Base-by-base conservation (phyloP, 306 rosid species). In the Elaeagnus macrophylla region DNA sequence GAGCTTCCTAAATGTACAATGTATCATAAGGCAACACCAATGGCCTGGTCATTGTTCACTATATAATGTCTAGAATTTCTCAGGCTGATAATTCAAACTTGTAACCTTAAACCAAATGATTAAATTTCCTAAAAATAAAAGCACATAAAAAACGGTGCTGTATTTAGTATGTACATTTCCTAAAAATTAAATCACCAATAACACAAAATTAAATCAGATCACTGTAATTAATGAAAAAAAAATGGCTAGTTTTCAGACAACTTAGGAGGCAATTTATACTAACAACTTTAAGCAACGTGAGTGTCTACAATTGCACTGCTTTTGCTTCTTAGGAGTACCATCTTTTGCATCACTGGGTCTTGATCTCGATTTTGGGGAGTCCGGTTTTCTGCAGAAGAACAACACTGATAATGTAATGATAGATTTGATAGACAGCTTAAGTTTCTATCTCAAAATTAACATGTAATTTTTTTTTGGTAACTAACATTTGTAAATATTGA, bases 261-360 rank as follows among this genome's bases (percentile, higher is more conserved):
- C 50, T 39, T 14, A 37, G 69, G 61, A 52, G 48, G 70, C 60
- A 56, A 7, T 65, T 50, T 42, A 63, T 70, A 67, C 97, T 82
- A 84, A 91, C 99, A 87, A 67, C 88, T 91, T 91, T 62, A 91
- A 78, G 76, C 97, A 91, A 69, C 81, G 86, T 40, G 97, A 91
- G 70, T 91, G 91, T 78, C 85, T 91, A 67, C 96, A 87, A 65
- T 87, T 91, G 72, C 99, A 91, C 83, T 91, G 99, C 58, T 87
- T 87, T 70, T 87, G 95, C 80, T 84, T 91, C 83, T 84, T 91
- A 38, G 96, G 99, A 62, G 99, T 91, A 50, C 75, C 71, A 15
- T 83, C 96, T 65, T 91, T 87, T 48, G 68, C 69, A 19, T 87
- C 96, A 72, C 72, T 79, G 39, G 83, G 70, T 68, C 81, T 82